Evolutionary conservation across 352 stramenopile genomes (phyloP).

Genomic region (Pythium sukuiense): DNA sequence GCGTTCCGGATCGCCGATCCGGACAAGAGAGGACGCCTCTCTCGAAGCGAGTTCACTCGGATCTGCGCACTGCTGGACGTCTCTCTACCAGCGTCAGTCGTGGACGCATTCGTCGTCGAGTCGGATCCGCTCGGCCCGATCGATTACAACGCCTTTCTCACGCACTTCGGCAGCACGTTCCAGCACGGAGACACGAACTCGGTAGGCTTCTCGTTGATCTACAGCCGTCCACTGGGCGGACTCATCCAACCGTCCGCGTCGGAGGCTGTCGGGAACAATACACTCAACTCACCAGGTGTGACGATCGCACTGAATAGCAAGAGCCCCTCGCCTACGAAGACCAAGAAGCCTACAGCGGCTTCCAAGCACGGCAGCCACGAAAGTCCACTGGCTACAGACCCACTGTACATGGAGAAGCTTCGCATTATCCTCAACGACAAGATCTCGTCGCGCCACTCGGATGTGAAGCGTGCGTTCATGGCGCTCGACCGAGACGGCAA

Average conservation of each 20-base stretch:
- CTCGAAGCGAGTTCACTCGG: constrained; percentile 39
- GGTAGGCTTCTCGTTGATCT: constrained; percentile 59
- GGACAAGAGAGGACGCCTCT: constrained; percentile 35
- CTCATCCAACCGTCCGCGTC: constrained; percentile 27
- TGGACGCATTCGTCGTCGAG: constrained; percentile 47
- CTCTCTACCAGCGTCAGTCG: constrained; percentile 29
- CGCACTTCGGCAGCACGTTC: constrained; percentile 61
- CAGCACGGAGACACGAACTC: constrained; percentile 66
- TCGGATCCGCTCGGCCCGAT: constrained; percentile 16
- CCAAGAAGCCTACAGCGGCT: constrained; percentile 5
- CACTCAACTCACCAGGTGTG: constrained; percentile 53
- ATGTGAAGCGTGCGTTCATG: constrained; percentile 52
- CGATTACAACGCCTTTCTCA: constrained; percentile 68
- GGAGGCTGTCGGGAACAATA: constrained; percentile 39
- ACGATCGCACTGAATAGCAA: constrained; percentile 33
- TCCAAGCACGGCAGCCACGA: neutral
- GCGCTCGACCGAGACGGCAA: constrained; percentile 44
- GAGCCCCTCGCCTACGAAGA: constrained; percentile 14
- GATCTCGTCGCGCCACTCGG: constrained; percentile 38
- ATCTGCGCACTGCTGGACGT: constrained; percentile 41
- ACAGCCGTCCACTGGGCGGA: constrained; percentile 16
- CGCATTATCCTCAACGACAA: constrained; percentile 62
- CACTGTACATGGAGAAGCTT: constrained; percentile 54
- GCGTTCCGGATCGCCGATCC: constrained; percentile 46
- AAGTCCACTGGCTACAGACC: constrained; percentile 26